Evolutionary conservation across 2,329 filamentous ascomycete genomes (phyloP).

Genomic region (Hypoxylon sp.): DNA sequence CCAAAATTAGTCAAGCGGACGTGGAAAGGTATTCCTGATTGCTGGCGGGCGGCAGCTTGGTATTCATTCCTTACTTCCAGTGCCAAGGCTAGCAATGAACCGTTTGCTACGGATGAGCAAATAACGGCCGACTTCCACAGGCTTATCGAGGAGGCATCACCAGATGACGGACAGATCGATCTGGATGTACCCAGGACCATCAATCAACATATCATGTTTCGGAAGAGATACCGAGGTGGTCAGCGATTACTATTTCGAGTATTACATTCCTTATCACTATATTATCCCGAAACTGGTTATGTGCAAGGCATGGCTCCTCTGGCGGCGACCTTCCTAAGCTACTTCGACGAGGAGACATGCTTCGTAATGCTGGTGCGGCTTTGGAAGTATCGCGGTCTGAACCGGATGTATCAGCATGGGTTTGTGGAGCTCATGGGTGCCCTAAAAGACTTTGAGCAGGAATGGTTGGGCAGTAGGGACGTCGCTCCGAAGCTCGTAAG

Average conservation of each 20-base stretch:
- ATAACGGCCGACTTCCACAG: slow-evolving; percentile 77
- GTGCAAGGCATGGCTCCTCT: slow-evolving; percentile 98
- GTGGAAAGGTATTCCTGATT: slow-evolving; percentile 98
- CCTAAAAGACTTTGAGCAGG: slow-evolving; percentile 81
- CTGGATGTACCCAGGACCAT: slow-evolving; percentile 96
- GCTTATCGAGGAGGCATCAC: slow-evolving; percentile 76
- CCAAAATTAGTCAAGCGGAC: slow-evolving; percentile 89
- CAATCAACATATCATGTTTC: slow-evolving; percentile 96
- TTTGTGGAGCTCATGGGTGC: slow-evolving; percentile 89
- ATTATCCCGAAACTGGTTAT: slow-evolving; percentile 91
- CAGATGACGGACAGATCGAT: slow-evolving; percentile 96
- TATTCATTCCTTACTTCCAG: slow-evolving; percentile 87
- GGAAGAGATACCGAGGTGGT: slow-evolving; percentile 87
- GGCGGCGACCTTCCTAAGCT: slow-evolving; percentile 90
- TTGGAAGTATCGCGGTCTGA: slow-evolving; percentile 88
- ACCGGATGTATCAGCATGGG: slow-evolving; percentile 81
- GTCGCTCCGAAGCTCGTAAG: slow-evolving; percentile 83
- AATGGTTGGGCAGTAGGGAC: slow-evolving; percentile 82
- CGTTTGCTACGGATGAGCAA: slow-evolving; percentile 72
- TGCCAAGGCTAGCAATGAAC: slow-evolving; percentile 68
- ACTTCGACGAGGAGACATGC: slow-evolving; percentile 93
- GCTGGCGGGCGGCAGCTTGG: slow-evolving; percentile 94
- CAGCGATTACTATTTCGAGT: slow-evolving; percentile 93
- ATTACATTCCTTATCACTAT: slow-evolving; percentile 88
- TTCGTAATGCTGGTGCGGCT: slow-evolving; percentile 97